Percentiles rank a stretch among this genome's conserved stretches.
These are phyloP conservation scores for Hemileccinum impolitum DNA, from an alignment of 768 basidiomycete genomes.

Conservation along the genomic window DNA sequence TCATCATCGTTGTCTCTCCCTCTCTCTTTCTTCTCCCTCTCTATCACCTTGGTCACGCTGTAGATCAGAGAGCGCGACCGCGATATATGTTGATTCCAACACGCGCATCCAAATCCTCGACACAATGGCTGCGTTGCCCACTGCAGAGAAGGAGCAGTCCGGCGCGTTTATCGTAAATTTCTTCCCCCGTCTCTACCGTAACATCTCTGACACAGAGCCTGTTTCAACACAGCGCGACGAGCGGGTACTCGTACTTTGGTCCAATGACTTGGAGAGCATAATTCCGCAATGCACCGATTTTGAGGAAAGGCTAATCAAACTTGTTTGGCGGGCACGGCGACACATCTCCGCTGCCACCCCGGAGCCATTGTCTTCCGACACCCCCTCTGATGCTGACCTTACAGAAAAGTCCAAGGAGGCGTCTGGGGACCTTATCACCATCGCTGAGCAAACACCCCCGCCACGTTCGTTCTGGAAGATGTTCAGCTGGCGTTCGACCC, in stretches of 20 bases:
- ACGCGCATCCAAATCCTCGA: constrained; percentile 88
- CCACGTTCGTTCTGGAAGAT: constrained; percentile 20
- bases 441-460: constrained; percentile 2
- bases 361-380: constrained; percentile 42
- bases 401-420: constrained; percentile 42
- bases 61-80: constrained; percentile 56
- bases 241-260: constrained; percentile 80
- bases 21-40: too few species aligned
- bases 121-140: constrained; percentile 59
- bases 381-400: constrained; percentile 53
- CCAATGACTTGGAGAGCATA: constrained; percentile 76
- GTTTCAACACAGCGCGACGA: constrained; percentile 63
- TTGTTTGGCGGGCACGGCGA: constrained; percentile 64
- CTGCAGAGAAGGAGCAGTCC: constrained; percentile 88
- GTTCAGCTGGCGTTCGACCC: constrained; percentile 47
- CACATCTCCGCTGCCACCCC: constrained; percentile 31
- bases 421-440: constrained; percentile 13
- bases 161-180: constrained; percentile 75
- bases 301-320: constrained; percentile 73
- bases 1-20: too few species aligned
- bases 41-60: too few species aligned
- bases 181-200: too few species aligned
- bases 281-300: constrained; percentile 70
- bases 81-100: constrained; percentile 70
- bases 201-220: background rate